phyloP scores from a whole-genome alignment of 305 asterid species.

The Fraxinus xanthoxyloides region DNA sequence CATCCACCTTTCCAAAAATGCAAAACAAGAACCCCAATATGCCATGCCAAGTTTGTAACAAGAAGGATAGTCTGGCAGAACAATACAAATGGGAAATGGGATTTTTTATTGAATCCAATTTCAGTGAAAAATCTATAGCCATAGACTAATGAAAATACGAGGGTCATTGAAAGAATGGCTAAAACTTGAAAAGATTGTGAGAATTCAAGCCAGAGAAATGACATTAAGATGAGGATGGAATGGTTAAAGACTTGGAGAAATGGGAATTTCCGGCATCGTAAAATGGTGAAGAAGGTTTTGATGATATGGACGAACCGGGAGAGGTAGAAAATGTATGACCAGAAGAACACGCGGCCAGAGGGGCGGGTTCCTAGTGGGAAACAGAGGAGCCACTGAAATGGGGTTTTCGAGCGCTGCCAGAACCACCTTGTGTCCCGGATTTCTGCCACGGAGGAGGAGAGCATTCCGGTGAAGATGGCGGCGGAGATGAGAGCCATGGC shows the following conservation, averaged over 20 bases:
- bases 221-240: conserved; percentile 45
- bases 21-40: conserved; percentile 52
- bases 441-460: conserved; percentile 63
- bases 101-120: conserved; percentile 30
- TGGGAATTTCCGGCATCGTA: conserved; percentile 37
- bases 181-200: conserved; percentile 72
- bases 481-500: conserved; percentile 46
- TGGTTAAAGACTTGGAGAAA: conserved; percentile 46
- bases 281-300: conserved; percentile 40
- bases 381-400: conserved; percentile 75
- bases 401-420: conserved; percentile 63
- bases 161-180: conserved; percentile 53
- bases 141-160: conserved; percentile 36
- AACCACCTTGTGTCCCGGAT: conserved; percentile 77
- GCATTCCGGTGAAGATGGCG: conserved; percentile 52
- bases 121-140: conserved; percentile 52
- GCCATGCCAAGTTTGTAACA: conserved; percentile 43
- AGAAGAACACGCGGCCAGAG: conserved; percentile 75
- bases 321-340: conserved; percentile 74
- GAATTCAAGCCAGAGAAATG: conserved; percentile 79
- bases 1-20: conserved; percentile 72
- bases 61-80: conserved; percentile 42
- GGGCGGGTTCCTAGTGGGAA: conserved; percentile 87
- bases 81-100: conserved; percentile 36
- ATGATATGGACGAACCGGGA: conserved; percentile 59